Evolutionary conservation across 495 filamentous ascomycete species (phyloP).

Genomic region (Aspergillus sclerotioniger): DNA sequence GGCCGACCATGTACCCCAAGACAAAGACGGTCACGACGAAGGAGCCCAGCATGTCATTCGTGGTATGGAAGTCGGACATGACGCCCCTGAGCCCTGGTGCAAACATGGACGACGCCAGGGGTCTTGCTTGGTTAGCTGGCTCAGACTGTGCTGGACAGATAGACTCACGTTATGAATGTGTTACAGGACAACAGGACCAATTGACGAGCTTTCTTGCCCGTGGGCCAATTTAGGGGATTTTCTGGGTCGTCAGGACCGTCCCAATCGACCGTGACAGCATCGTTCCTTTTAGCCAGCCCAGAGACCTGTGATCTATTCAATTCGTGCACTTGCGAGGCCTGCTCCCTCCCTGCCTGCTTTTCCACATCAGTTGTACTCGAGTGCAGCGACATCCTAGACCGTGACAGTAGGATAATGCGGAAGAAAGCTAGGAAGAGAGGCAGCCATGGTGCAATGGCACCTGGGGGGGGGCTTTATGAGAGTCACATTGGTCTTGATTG

Average conservation of each 20-base stretch:
- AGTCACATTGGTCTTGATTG: neutral
- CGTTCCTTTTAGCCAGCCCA: neutral
- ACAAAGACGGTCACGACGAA: slow-evolving; percentile 2
- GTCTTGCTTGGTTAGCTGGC: neutral
- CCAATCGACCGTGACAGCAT: neutral
- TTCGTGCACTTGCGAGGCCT: neutral
- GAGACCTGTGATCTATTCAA: neutral
- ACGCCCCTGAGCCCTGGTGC: neutral
- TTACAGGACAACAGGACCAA: neutral
- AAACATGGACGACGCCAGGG: neutral
- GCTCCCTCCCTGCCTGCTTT: neutral
- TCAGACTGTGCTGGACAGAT: too few relatives aligned
- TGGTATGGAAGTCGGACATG: slow-evolving; percentile 4
- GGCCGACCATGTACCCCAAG: neutral
- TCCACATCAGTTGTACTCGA: neutral
- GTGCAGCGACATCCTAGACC: neutral
- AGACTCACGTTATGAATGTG: neutral
- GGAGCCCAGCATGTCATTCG: slow-evolving; percentile 1
- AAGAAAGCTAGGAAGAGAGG: neutral
- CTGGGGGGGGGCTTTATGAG: neutral
- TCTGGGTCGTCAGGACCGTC: neutral
- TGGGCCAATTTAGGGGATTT: neutral
- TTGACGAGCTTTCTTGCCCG: neutral
- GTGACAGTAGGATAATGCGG: neutral
- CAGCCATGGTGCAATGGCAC: neutral